Evolutionary conservation across 108 stramenopile species (phyloP).

Genomic region (Cyclotella baltica): DNA sequence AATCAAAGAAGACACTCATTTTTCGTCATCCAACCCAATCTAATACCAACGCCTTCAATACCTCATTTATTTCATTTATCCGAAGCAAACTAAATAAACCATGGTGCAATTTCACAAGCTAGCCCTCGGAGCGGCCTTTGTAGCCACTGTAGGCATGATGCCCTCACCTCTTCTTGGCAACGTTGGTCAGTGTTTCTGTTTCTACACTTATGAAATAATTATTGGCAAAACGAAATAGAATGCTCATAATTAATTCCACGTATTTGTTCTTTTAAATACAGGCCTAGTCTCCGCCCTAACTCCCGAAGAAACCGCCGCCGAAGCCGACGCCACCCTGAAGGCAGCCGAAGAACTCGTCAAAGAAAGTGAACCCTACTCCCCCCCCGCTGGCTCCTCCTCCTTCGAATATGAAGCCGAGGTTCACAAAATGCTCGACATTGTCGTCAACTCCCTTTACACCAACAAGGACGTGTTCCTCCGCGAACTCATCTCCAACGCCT

Average conservation of each 20-base stretch:
- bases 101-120: conserved; percentile 52
- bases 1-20: too few species aligned
- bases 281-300: conserved; percentile 34
- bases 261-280: too few species aligned
- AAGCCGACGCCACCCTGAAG: conserved; percentile 41
- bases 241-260: neutral
- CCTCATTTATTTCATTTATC: neutral
- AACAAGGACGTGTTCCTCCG: conserved; percentile 98
- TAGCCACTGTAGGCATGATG: conserved; percentile 27
- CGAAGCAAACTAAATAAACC: neutral
- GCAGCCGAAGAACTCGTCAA: conserved; percentile 41
- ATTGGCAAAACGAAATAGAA: neutral
- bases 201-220: neutral
- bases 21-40: neutral
- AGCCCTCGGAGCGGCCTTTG: conserved; percentile 40
- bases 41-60: too few species aligned
- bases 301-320: conserved; percentile 43
- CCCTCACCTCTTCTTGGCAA: conserved; percentile 30
- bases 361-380: conserved; percentile 36
- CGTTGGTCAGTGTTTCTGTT: conserved; percentile 31
- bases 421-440: conserved; percentile 98
- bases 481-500: conserved; percentile 97
- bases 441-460: conserved; percentile 99
- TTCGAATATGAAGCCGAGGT: conserved; percentile 98
- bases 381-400: conserved; percentile 48